These are phyloP conservation scores for Phytophthora kernoviae DNA, from an alignment of 352 stramenopile genomes.

Conservation along the genomic window DNA sequence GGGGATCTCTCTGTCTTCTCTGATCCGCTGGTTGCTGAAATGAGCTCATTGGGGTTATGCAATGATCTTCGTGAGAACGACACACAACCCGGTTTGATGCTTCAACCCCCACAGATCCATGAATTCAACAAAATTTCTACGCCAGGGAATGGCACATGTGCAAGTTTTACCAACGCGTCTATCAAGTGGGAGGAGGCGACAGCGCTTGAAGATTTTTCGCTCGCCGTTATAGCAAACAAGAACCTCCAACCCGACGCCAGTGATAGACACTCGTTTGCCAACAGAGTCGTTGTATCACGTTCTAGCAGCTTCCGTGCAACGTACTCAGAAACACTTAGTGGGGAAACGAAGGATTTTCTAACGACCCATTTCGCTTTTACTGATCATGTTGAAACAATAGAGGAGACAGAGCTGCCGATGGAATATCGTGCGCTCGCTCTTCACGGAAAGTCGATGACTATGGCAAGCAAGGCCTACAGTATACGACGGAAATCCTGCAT, in stretches of 20 bases:
- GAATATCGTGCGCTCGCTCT: slow-evolving; percentile 13
- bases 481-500: slow-evolving; percentile 2
- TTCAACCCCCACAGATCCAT: neutral
- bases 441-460: slow-evolving; percentile 15
- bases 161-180: slow-evolving; percentile 4
- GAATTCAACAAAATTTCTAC: neutral
- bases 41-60: no score
- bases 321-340: neutral
- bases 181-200: slow-evolving; percentile 27
- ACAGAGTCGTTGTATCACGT: neutral
- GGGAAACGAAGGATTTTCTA: neutral
- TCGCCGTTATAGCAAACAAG: slow-evolving; percentile 13
- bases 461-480: slow-evolving; percentile 12
- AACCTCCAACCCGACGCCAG: neutral
- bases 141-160: neutral
- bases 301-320: neutral
- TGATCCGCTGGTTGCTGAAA: no score
- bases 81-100: no score
- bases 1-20: no score
- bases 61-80: no score
- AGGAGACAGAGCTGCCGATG: neutral
- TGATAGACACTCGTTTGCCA: neutral
- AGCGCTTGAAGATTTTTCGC: slow-evolving; percentile 24
- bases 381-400: neutral
- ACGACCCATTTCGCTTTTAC: neutral